These are phyloP conservation scores for Lachancea meyersii DNA, from an alignment of 805 yeast species.

Conservation along the genomic window DNA sequence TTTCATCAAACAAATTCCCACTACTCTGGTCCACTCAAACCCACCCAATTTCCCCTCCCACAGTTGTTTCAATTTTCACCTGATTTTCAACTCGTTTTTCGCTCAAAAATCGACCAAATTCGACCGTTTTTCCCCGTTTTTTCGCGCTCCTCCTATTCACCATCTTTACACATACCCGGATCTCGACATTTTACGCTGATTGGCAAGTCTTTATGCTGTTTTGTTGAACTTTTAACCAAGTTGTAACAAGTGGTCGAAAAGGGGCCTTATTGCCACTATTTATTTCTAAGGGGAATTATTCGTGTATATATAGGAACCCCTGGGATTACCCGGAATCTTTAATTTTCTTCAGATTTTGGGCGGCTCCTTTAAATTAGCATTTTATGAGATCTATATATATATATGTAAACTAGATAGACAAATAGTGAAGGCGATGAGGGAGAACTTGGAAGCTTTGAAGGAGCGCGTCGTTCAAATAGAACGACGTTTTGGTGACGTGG, in stretches of 20 bases:
- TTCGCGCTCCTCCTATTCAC: not conserved
- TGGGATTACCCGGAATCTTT: conserved; percentile 1
- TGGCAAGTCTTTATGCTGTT: not conserved
- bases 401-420: too few relatives aligned
- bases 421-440: not conserved
- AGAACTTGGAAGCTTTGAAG: not conserved
- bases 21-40: too few relatives aligned
- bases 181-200: conserved; percentile 26
- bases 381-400: not conserved
- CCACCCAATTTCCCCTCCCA: too few relatives aligned
- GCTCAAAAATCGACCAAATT: not conserved
- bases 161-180: conserved; percentile 29
- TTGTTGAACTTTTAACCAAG: not conserved
- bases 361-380: not conserved
- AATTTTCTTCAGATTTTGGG: not conserved
- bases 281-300: not conserved
- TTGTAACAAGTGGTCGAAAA: not conserved
- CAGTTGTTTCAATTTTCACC: not conserved
- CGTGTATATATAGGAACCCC: not conserved
- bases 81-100: not conserved
- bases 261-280: conserved; percentile 1
- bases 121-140: not conserved
- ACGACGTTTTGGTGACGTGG: not conserved
- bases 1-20: too few relatives aligned
- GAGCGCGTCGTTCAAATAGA: conserved; percentile 1